phyloP scores from a whole-genome alignment of 2,329 filamentous ascomycete genomes.

The Passalora sequoiae region DNA sequence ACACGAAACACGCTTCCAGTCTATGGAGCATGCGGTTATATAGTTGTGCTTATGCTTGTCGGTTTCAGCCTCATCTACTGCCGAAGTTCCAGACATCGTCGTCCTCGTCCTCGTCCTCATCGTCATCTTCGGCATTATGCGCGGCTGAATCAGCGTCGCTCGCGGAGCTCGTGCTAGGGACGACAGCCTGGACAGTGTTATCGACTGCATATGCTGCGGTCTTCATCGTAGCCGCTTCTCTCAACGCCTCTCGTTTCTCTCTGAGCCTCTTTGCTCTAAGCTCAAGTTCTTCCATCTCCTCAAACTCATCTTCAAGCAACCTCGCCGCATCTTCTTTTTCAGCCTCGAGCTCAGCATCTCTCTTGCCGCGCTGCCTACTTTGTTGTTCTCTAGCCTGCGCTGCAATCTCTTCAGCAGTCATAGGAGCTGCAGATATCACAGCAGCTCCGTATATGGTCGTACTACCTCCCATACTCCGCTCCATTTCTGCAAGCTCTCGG shows the following conservation, averaged over 20 bases:
- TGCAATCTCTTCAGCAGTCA: conserved; percentile 44
- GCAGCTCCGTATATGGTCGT: conserved; percentile 31
- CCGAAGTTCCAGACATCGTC: neutral
- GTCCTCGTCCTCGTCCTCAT: neutral
- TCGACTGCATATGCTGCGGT: neutral
- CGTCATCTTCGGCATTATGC: neutral
- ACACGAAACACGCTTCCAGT: no score
- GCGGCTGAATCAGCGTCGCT: neutral
- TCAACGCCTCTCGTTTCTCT: conserved; percentile 43
- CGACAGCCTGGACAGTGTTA: neutral
- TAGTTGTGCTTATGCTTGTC: no score
- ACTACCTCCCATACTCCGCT: conserved; percentile 18
- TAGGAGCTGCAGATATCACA: conserved; percentile 43
- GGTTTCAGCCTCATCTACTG: neutral
- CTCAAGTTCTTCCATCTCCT: conserved; percentile 47
- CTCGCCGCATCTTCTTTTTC: conserved; percentile 46
- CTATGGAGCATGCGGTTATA: no score
- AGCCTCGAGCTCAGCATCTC: conserved; percentile 44
- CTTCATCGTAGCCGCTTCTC: conserved; percentile 6
- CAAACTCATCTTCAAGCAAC: conserved; percentile 45
- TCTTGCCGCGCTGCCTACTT: conserved; percentile 38
- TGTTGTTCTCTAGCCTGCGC: conserved; percentile 43
- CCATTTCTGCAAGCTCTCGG: conserved; percentile 61
- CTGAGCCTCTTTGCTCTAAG: conserved; percentile 42
- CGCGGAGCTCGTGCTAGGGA: neutral